A percentile compares a stretch with the other conserved stretches of the same genome.
Evolutionary conservation across 1,284 basidiomycete species (phyloP).

Genomic region (Moesziomyces globuligerus): DNA sequence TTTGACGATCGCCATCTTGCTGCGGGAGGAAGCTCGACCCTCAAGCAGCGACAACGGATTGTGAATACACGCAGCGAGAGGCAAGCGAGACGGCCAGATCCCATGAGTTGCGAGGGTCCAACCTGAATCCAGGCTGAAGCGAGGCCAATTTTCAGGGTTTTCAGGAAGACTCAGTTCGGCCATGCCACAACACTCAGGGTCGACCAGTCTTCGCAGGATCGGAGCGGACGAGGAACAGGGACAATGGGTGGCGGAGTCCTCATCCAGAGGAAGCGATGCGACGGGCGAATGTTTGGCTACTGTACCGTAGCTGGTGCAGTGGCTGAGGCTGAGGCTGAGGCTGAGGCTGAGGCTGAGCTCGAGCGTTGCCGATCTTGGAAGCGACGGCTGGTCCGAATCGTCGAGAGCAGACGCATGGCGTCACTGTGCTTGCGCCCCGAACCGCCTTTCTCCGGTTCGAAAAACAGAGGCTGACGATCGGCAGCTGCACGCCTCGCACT

Average conservation of each 20-base stretch:
- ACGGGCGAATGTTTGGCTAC: too few relatives aligned
- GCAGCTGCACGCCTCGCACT: constrained; percentile 1
- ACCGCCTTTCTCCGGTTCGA: not conserved
- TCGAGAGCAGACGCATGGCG: constrained; percentile 13
- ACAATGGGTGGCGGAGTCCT: too few relatives aligned
- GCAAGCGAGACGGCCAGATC: too few relatives aligned
- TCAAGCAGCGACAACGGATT: too few relatives aligned
- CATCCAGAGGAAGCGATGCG: too few relatives aligned
- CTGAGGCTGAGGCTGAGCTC: too few relatives aligned
- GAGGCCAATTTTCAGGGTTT: not conserved
- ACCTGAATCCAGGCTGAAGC: not conserved
- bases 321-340: too few relatives aligned
- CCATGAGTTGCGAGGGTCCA: not conserved
- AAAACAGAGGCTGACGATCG: constrained; percentile 17
- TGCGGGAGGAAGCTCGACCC: not conserved
- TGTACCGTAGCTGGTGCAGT: not conserved
- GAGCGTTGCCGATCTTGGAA: constrained; percentile 11
- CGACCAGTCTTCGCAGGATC: too few relatives aligned
- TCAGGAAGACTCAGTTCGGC: not conserved
- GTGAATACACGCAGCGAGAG: too few relatives aligned
- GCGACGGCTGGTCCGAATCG: constrained; percentile 15
- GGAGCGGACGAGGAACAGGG: too few relatives aligned
- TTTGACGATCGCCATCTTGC: too few relatives aligned
- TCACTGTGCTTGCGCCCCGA: constrained; percentile 14
- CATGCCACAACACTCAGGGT: too few relatives aligned